phyloP scores from a whole-genome alignment of 148 eudicot genomes.

The Polygonum aviculare region DNA sequence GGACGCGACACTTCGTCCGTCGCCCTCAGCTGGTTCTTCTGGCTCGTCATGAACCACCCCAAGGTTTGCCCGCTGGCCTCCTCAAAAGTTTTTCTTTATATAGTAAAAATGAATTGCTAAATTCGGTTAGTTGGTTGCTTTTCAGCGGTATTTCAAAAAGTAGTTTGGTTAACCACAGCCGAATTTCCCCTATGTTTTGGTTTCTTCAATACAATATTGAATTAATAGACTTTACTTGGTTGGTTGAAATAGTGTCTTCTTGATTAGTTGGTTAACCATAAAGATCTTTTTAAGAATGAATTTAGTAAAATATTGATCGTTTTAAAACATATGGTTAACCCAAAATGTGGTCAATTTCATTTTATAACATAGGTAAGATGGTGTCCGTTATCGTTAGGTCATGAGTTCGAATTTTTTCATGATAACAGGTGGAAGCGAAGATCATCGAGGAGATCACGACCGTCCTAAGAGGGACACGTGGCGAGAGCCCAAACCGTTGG shows the following conservation, averaged over 20 bases:
- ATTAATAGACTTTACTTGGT: background rate
- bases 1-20: conserved; percentile 91
- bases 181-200: too few species aligned
- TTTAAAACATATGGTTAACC: background rate
- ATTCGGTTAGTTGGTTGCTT: background rate
- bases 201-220: background rate
- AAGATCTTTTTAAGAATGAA: background rate
- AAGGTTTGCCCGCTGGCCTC: conserved; percentile 2
- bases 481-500: conserved; percentile 39
- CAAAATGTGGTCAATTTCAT: background rate
- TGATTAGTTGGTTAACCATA: background rate
- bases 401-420: background rate
- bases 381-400: too few species aligned
- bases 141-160: too few species aligned
- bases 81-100: background rate
- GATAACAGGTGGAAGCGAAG: conserved; percentile 26
- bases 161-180: background rate
- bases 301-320: too few species aligned
- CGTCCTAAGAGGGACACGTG: conserved; percentile 54
- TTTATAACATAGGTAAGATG: background rate
- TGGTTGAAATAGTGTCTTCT: too few species aligned
- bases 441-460: conserved; percentile 42
- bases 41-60: conserved; percentile 73
- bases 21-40: conserved; percentile 87
- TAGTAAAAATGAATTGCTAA: background rate